These are phyloP conservation scores for Geosmithia putterillii DNA, from an alignment of 2,329 filamentous ascomycete species.

Conservation along the genomic window DNA sequence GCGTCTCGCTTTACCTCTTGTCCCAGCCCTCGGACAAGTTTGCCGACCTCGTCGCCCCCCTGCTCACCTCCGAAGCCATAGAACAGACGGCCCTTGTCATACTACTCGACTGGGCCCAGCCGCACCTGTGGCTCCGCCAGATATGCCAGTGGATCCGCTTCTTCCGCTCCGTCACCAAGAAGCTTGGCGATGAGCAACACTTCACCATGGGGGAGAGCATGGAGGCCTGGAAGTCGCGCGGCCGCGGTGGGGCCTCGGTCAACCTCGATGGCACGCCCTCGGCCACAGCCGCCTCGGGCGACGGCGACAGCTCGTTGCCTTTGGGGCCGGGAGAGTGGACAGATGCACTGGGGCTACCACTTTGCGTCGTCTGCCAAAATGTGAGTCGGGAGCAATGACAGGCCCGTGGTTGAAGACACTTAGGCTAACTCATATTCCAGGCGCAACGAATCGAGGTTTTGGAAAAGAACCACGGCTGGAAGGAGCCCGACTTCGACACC, in stretches of 20 bases:
- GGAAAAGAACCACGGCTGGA: constrained; percentile 85
- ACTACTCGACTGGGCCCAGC: constrained; percentile 89
- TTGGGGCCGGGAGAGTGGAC: constrained; percentile 88
- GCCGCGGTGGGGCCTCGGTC: constrained; percentile 49
- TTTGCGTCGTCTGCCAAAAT: constrained; percentile 94
- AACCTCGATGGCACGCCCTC: constrained; percentile 50
- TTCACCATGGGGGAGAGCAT: constrained; percentile 81
- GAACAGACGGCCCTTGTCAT: constrained; percentile 81
- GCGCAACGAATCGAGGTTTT: constrained; percentile 82
- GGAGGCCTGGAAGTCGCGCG: constrained; percentile 64
- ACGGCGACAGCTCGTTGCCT: constrained; percentile 60
- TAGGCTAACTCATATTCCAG: constrained; percentile 34
- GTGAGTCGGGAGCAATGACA: constrained; percentile 33
- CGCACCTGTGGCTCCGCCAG: constrained; percentile 84
- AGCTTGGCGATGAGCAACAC: constrained; percentile 64
- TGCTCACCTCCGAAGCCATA: constrained; percentile 73
- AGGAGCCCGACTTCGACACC: constrained; percentile 93
- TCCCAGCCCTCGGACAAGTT: constrained; percentile 77
- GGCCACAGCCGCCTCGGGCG: constrained; percentile 37
- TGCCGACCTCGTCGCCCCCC: constrained; percentile 68
- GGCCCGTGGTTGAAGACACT: not conserved
- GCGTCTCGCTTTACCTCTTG: constrained; percentile 79
- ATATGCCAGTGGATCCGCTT: constrained; percentile 83
- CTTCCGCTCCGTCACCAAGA: constrained; percentile 63
- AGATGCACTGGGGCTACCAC: constrained; percentile 70